phyloP scores from a whole-genome alignment of 371 early-diverging fungal genomes.

The Capillidium rhysosporum region DNA sequence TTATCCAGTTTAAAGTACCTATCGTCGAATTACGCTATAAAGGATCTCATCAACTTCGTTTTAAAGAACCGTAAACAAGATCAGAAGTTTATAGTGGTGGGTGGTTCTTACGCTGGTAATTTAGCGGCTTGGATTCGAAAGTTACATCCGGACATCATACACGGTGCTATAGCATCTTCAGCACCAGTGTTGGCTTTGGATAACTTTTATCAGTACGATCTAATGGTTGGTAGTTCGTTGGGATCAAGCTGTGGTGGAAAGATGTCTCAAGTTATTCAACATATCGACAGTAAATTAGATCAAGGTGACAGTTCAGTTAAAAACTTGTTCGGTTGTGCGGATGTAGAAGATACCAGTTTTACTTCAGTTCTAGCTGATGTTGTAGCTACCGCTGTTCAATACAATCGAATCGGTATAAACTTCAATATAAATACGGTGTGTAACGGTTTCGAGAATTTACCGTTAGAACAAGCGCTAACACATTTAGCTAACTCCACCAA shows the following conservation, averaged over 20 bases:
- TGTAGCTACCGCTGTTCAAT: neutral
- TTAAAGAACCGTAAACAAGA: conserved; percentile 1
- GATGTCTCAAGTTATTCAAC: conserved; percentile 7
- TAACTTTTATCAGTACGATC: conserved; percentile 37
- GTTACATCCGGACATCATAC: conserved; percentile 36
- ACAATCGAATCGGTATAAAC: neutral
- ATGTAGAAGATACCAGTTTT: neutral
- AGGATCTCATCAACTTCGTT: conserved; percentile 39
- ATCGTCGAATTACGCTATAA: conserved; percentile 33
- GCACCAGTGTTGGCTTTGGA: conserved; percentile 34
- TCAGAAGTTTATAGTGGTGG: conserved; percentile 43
- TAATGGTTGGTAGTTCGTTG: neutral
- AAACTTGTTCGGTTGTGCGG: neutral
- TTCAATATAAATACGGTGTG: neutral
- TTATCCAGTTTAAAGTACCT: conserved; percentile 20
- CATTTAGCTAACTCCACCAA: neutral
- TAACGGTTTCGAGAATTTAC: conserved; percentile 9
- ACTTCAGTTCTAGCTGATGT: neutral
- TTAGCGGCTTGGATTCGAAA: conserved; percentile 49
- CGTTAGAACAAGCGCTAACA: conserved; percentile 10
- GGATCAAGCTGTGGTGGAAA: conserved; percentile 18
- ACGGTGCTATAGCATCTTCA: conserved; percentile 48
- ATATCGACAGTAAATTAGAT: conserved; percentile 10
- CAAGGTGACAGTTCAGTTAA: neutral
- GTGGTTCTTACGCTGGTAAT: conserved; percentile 51